Conservation (phyloP, 768 basidiomycete species). For the Podaxis sp. region DNA sequence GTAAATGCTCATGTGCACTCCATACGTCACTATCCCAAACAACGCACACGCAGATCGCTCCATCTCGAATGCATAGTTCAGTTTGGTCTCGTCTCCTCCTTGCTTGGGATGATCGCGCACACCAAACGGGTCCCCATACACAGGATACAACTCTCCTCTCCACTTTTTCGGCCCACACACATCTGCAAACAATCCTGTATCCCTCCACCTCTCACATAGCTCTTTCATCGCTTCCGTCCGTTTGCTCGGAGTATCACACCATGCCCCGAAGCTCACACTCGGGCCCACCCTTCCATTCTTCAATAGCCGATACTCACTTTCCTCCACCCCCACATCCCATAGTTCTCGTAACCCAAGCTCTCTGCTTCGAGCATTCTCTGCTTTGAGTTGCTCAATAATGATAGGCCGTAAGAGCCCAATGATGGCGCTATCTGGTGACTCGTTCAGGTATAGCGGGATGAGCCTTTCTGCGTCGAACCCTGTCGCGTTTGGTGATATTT, state of each 20-base stretch:
- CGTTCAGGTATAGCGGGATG: constrained; percentile 17
- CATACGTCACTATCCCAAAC: constrained; percentile 89
- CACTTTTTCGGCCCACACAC: constrained; percentile 78
- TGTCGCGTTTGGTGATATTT: constrained; percentile 16
- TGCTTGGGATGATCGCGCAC: constrained; percentile 45
- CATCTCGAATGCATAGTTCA: constrained; percentile 83
- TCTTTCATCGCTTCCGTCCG: constrained; percentile 63
- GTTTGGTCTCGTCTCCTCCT: constrained; percentile 28
- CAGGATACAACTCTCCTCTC: constrained; percentile 82
- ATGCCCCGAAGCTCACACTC: constrained; percentile 50
- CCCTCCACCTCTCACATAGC: constrained; percentile 77
- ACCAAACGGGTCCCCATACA: constrained; percentile 72
- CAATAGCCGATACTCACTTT: constrained; percentile 24
- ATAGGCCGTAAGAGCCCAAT: constrained; percentile 62
- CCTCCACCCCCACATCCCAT: constrained; percentile 42
- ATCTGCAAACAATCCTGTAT: constrained; percentile 57
- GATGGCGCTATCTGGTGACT: constrained; percentile 45
- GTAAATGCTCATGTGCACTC: constrained; percentile 87
- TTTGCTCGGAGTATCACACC: constrained; percentile 53
- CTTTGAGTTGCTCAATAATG: constrained; percentile 51
- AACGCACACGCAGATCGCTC: constrained; percentile 87
- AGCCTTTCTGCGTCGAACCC: constrained; percentile 21
- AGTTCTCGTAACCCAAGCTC: constrained; percentile 30
- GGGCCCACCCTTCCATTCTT: constrained; percentile 28
- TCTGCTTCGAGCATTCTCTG: constrained; percentile 44